Evolutionary conservation across 1,139 yeast species (phyloP), one percentile per base, ranked within the genome.

Genomic region (Lodderomyces jiufengensis): DNA sequence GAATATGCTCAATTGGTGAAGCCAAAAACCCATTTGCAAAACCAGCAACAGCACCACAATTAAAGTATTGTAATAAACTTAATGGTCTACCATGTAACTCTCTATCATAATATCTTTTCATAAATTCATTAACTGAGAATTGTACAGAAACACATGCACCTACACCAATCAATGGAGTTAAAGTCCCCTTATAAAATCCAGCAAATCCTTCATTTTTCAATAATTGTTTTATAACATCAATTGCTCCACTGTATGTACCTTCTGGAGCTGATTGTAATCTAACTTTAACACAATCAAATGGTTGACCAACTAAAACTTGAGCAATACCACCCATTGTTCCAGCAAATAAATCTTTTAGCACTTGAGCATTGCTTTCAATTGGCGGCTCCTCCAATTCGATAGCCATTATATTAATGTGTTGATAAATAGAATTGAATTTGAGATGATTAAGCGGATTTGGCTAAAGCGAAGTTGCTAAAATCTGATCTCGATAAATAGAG

Each of bases 271-370:
- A 81, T 54, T 90, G 97, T 33, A 90, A 69, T 45, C 97, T 74
- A 26, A 90, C 97, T 59, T 88, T 90, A 32, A 94, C 86, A 9
- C 95, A 86, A 57, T 90, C 97, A 52, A 90, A 90, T 9, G 97
- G 97, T 60, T 90, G 97, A 23, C 97, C 97, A n/a, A 84, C 86
- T 32, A 90, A 66, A 10, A 90, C 97, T 62, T 90, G 97, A 11
- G 96, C 88, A 31, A 90, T 78, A 41, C 97, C 97, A 42, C 97
- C 97, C 54, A 85, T 73, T 24, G 96, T 88, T 9, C 97, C 97
- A 5, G 95, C 95, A 43, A 84, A 66, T 36, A 90, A 73, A 57
- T 90, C 97, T 53, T 87, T 88, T 23, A 71, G 52, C 2, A 87
- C 92, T 49, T 88, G 78, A 33, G 54, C 48, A 50, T 69, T 63